Conservation (phyloP, 306 rosid genomes). For the Prunus davidiana region DNA sequence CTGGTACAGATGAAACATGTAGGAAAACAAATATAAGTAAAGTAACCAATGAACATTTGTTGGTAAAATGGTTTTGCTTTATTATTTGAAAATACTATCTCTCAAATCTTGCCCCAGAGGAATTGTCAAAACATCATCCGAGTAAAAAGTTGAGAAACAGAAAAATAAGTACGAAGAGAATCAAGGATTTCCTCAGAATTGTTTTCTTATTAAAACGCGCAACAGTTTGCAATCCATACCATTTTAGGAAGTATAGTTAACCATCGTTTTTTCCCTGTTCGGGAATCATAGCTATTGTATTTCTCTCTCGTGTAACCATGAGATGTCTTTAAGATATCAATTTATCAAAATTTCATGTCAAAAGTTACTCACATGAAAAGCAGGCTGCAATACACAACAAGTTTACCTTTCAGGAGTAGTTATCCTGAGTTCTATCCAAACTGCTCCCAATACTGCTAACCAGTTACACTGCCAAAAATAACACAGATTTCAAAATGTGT, state of each 20-base stretch:
- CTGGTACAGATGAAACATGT: not conserved
- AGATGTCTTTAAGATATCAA: not conserved
- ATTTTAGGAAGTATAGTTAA: not conserved
- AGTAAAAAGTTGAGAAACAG: not conserved
- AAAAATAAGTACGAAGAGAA: not conserved
- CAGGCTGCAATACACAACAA: not conserved
- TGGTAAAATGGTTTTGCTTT: not conserved
- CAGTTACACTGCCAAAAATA: slow-evolving; percentile 15
- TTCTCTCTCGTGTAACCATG: not conserved
- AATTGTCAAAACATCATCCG: not conserved
- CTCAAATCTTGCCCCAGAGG: not conserved
- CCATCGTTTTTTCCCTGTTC: not conserved
- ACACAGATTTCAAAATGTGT: not conserved
- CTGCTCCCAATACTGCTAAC: not conserved
- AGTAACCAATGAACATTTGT: not conserved
- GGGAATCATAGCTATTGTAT: not conserved
- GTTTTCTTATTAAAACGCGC: not conserved
- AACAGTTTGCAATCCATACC: not conserved
- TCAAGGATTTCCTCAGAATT: not conserved
- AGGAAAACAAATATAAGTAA: not conserved
- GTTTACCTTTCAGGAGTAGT: slow-evolving; percentile 2
- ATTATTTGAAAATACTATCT: not conserved
- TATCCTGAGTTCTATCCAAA: not conserved
- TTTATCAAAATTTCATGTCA: slow-evolving; percentile 1
- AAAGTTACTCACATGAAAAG: slow-evolving; percentile 9